Percentiles rank a stretch among this genome's conserved stretches.
Conservation (phyloP, 345 rosid genomes). For the Carallia pectinifolia region DNA sequence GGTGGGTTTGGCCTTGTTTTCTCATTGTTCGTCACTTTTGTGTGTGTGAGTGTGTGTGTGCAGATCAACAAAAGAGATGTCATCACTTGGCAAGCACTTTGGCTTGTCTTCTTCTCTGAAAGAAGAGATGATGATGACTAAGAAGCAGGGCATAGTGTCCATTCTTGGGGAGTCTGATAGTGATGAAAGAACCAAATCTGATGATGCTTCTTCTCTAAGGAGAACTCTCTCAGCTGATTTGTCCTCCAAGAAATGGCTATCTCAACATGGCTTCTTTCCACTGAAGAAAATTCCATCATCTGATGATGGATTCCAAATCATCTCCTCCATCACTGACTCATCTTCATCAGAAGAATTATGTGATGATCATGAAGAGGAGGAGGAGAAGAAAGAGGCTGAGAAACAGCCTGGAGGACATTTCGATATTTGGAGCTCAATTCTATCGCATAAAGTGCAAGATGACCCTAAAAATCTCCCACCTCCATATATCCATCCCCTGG, state of each 20-base stretch:
- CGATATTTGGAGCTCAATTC: conserved; percentile 63
- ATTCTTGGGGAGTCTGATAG: conserved; percentile 52
- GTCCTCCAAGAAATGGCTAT: conserved; percentile 70
- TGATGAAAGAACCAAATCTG: conserved; percentile 31
- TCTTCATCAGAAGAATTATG: conserved; percentile 13
- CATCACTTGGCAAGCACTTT: conserved; percentile 14
- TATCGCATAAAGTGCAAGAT: conserved; percentile 44
- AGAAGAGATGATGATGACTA: conserved; percentile 23
- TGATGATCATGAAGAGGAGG: conserved; percentile 27
- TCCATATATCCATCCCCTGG: conserved; percentile 74
- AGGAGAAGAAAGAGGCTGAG: conserved; percentile 28
- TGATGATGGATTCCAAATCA: conserved; percentile 15
- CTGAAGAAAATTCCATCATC: conserved; percentile 62
- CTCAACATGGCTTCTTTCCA: conserved; percentile 44
- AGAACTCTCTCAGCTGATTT: conserved; percentile 83
- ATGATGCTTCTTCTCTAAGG: conserved; percentile 43
- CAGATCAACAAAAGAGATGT: conserved; percentile 30
- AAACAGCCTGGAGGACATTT: conserved; percentile 34
- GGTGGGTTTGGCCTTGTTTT: not conserved
- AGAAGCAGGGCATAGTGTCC: conserved; percentile 68
- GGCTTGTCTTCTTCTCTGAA: conserved; percentile 16
- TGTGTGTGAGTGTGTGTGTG: not conserved
- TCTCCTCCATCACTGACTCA: conserved; percentile 1
- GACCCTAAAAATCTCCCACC: conserved; percentile 37
- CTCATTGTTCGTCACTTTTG: not conserved